Base-by-base conservation (phyloP, 495 filamentous ascomycete genomes). In the Xylaria nigripes region DNA sequence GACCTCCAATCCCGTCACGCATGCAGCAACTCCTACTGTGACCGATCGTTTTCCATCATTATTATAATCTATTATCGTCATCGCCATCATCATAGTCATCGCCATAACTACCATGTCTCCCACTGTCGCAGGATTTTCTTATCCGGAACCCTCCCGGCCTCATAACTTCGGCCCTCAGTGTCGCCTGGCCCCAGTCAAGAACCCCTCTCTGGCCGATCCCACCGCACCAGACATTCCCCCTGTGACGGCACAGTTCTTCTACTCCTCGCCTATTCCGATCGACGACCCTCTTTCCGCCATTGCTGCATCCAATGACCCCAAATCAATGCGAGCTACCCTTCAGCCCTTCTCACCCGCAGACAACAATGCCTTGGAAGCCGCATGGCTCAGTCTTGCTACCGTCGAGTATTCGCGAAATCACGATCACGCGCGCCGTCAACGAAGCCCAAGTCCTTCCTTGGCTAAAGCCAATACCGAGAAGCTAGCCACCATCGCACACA, bases 271-370 rank as follows among this genome's bases (percentile, higher is more conserved):
- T 18, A 73, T 88, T 27, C 82, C 87, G 36, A 86, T 94, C 62
- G 89, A 94, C 65, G 89, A 94, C 66, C 88, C 89, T 12, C 76
- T 92, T 40, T 84, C 86, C 5, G 77, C 85, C 1, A 72, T 80
- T 27, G 68, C 79, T 18, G 69, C 59, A 18, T 66, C 76, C 18
- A 73, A 74, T 47, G 77, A 79, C 51, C 67, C 80, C 34, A 73
- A 73, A 42, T 65, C 75, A 13, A 61, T 64, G 18, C 81, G 78
- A 51, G 71, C 76, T 23, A 78, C 83, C 23, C 81, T 87, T 1
- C 80, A 84, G n/a, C 89, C 89, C 2, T 94, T 92, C 64, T 85
- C 87, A 0, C 77, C 78, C 0, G 80, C 77, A 42, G 89, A 94
- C 67, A 90, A 89, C 57, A 71, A 77, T 36, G 81, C 81, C 6